Evolutionary conservation across 257 asterid species (phyloP).

Genomic region (Solanum piurae): DNA sequence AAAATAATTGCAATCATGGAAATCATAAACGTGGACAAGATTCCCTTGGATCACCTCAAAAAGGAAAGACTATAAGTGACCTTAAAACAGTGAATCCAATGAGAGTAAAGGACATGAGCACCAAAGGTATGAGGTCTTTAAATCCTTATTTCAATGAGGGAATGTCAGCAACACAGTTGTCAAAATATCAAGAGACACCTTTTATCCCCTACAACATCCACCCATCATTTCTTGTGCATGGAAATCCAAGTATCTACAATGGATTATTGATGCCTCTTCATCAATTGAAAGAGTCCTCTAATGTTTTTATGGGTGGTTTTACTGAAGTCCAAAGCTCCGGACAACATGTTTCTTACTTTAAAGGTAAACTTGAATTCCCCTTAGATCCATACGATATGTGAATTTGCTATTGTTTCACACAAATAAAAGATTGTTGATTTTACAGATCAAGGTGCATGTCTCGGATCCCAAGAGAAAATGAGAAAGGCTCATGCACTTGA

Average conservation of each 20-base stretch:
- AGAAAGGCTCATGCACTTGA: background rate
- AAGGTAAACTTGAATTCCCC: background rate
- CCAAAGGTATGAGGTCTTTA: background rate
- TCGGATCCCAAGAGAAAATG: background rate
- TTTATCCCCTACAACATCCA: constrained; percentile 4
- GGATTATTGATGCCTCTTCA: background rate
- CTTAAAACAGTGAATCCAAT: constrained; percentile 2
- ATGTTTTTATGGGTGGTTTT: background rate
- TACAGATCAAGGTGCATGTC: constrained; percentile 2
- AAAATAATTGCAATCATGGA: background rate
- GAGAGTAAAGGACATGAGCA: background rate
- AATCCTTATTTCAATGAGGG: background rate
- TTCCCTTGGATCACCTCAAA: background rate
- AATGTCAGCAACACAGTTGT: background rate
- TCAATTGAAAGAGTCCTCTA: background rate
- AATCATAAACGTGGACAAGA: background rate
- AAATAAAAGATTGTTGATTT: background rate
- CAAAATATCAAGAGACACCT: background rate
- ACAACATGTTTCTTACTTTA: background rate
- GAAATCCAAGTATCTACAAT: background rate
- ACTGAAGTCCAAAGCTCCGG: background rate
- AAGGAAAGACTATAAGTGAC: constrained; percentile 24
- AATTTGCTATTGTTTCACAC: background rate
- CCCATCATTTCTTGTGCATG: constrained; percentile 22
- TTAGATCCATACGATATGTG: background rate